phyloP scores from a whole-genome alignment of 2,329 filamentous ascomycete genomes.

The Graphilbum sp. region DNA sequence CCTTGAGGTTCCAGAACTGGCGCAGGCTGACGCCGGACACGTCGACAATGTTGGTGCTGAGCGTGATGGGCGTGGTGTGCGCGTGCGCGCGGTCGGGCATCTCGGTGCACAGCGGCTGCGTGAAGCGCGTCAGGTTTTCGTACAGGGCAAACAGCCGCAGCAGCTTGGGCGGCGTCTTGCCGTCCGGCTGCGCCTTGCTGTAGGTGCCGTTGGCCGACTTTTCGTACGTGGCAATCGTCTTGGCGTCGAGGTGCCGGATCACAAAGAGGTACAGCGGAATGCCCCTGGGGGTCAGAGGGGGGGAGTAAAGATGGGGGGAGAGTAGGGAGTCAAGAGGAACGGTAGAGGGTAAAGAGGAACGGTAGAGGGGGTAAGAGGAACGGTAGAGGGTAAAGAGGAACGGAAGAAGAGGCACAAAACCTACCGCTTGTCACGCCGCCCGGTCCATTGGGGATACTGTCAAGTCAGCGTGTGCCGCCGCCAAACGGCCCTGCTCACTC shows the following conservation, averaged over 20 bases:
- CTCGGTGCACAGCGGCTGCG: conserved; percentile 68
- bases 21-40: conserved; percentile 74
- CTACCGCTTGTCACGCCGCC: conserved; percentile 57
- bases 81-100: conserved; percentile 54
- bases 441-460: conserved; percentile 90
- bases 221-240: conserved; percentile 67
- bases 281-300: conserved; percentile 35
- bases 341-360: too few species aligned
- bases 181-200: conserved; percentile 45
- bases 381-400: too few species aligned
- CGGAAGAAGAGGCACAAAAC: too few species aligned
- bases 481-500: conserved; percentile 11
- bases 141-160: conserved; percentile 83
- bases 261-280: conserved; percentile 89
- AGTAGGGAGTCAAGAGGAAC: too few species aligned
- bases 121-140: conserved; percentile 79
- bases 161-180: conserved; percentile 56
- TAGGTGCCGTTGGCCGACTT: conserved; percentile 42
- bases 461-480: conserved; percentile 1
- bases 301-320: neutral
- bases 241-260: conserved; percentile 66
- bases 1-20: conserved; percentile 91
- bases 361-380: too few species aligned
- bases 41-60: conserved; percentile 90
- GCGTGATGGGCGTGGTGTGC: conserved; percentile 64